Base-by-base conservation (phyloP, 2,329 filamentous ascomycete genomes). In the Mycosphaerella arachidis region DNA sequence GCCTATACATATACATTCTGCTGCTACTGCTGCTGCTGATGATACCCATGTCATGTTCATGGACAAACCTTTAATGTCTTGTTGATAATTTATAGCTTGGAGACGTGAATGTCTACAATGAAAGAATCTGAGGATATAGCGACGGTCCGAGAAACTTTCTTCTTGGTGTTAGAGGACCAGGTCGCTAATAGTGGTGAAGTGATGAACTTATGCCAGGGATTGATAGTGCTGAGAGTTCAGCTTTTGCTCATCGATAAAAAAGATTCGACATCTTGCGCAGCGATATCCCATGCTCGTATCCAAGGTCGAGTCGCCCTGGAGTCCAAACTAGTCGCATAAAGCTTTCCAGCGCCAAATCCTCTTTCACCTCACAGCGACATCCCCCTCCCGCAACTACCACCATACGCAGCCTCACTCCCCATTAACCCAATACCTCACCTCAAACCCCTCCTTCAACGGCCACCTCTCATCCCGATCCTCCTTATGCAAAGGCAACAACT, bases 371-470 rank as follows among this genome's bases (percentile, higher is more conserved):
- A 9, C 48, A 10, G 33, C 52, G 40, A 24, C 27, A 8, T 43
- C 18, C 27, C 10, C 9, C 48, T 2, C 20, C 43, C 43, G 9
- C 48, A 10, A 24, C 27, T 4, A 37, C 33, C 27, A 6, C 9
- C 48, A 6, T 4, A 37, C 30, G n/a, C 35, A 4, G 13, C 27
- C 6, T 57, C 53, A 63, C 53, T 65, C 59, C 24, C 63, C 58
- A 56, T 68, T 67, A 29, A 70, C 12, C 68, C 68, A 70, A 56
- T 62, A 63, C 52, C 64, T 57, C 45, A 69, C 63, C 60, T 69
- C 68, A 40, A 61, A 60, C 13, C 60, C 66, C 43, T 59, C 58
- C 63, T 60, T 55, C 1, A 68, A 57, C 46, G 51, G 58, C 52
- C 18, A 59, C 46, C 55, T 63, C 13, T 10, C 27, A 35, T 52